Evolutionary conservation across 2,329 filamentous ascomycete genomes (phyloP).

Genomic region (Chrysoporthe cubensis): DNA sequence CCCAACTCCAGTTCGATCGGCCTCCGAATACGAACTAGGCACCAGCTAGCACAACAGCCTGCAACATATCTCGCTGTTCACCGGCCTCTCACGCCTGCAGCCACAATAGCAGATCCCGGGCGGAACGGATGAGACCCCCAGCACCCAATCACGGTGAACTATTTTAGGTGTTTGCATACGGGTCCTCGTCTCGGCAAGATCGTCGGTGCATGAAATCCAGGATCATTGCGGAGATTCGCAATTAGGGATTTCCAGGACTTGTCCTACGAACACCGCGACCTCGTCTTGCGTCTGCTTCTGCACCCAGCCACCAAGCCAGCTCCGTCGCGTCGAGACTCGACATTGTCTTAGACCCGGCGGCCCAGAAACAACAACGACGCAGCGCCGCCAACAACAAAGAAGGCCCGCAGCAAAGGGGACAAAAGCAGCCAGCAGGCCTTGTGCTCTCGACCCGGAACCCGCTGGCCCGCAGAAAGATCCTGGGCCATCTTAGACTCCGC

Average conservation of each 20-base stretch:
- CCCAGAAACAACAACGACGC: background rate
- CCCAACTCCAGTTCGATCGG: background rate
- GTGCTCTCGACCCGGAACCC: background rate
- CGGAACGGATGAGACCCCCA: background rate
- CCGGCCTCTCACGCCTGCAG: background rate
- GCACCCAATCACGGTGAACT: background rate
- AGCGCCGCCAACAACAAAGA: too few relatives aligned
- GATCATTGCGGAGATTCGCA: conserved; percentile 7
- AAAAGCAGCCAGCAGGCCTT: background rate
- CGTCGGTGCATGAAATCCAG: conserved; percentile 1
- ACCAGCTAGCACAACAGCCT: background rate
- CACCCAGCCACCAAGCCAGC: background rate
- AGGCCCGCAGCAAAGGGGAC: background rate
- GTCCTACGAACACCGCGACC: background rate
- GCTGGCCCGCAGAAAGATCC: background rate
- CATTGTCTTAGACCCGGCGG: background rate
- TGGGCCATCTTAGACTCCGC: background rate
- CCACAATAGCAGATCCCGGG: background rate
- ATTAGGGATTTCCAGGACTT: background rate
- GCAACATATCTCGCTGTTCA: background rate
- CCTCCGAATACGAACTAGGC: conserved; percentile 5
- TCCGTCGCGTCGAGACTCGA: background rate
- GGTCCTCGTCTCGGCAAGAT: background rate
- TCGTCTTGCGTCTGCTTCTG: too few relatives aligned
- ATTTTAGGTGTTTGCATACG: background rate